A percentile compares a stretch with the other conserved stretches of the same genome.
These are phyloP conservation scores for Simplicillium sp. DNA, from an alignment of 2,329 filamentous ascomycete species.

Conservation along the genomic window DNA sequence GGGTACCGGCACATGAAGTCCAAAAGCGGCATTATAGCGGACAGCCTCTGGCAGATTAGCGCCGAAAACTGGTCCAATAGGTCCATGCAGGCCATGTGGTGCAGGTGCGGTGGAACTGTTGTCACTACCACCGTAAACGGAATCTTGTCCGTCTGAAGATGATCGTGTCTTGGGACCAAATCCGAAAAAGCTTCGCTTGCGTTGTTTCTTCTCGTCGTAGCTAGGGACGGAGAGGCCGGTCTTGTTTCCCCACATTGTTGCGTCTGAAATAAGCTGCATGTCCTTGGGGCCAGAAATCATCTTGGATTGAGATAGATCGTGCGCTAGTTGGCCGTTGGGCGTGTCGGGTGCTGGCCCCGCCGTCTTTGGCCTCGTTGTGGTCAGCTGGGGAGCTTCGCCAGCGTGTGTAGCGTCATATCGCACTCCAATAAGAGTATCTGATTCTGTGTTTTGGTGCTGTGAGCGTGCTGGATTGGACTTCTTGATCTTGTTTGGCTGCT, in stretches of 20 bases:
- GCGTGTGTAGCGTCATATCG: conserved; percentile 48
- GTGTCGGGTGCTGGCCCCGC: conserved; percentile 23
- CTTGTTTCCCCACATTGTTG: conserved; percentile 79
- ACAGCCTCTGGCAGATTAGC: conserved; percentile 80
- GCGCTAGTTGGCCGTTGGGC: conserved; percentile 15
- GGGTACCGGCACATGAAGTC: conserved; percentile 68
- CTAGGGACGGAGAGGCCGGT: conserved; percentile 37
- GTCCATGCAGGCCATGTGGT: conserved; percentile 24
- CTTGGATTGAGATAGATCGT: conserved; percentile 25
- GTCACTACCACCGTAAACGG: conserved; percentile 40
- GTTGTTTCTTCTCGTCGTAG: conserved; percentile 65
- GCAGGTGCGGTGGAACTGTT: conserved; percentile 27
- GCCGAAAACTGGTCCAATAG: conserved; percentile 67
- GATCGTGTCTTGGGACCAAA: conserved; percentile 51
- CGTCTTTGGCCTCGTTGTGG: conserved; percentile 26
- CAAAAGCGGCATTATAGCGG: conserved; percentile 63
- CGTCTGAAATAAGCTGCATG: conserved; percentile 72
- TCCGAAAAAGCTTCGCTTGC: conserved; percentile 73
- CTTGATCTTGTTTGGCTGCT: conserved; percentile 15
- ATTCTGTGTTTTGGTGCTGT: conserved; percentile 25
- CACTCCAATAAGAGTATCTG: conserved; percentile 44
- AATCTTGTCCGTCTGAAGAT: conserved; percentile 49
- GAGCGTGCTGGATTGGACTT: conserved; percentile 21
- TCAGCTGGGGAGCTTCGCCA: conserved; percentile 38
- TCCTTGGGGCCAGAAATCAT: conserved; percentile 81